Base-by-base conservation (phyloP, 257 asterid species). In the Solanum peruvianum region DNA sequence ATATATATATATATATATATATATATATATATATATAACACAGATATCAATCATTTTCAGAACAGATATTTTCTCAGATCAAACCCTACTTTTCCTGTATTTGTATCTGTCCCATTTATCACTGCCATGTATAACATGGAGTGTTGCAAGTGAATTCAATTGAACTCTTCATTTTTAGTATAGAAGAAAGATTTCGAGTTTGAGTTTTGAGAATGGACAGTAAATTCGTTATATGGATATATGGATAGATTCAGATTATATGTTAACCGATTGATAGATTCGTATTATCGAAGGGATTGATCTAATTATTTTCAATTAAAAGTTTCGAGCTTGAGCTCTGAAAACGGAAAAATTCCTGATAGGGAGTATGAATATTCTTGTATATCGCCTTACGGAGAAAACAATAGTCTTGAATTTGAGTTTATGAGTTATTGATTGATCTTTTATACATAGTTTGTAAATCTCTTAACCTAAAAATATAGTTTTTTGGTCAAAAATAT, bases 21-120 rank as follows among this genome's bases (percentile, higher is more conserved):
- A 33, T 2, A 3, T 33, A 33, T 33, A 33, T 2, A 33, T 33
- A 33, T 33, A 33, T 33, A 27, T 27, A 27, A 42, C 82, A 76
- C 49, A 88, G 87, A 86, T 88, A 88, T 86, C 94, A 85, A 85
- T 93, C 94, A 67, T 91, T 92, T 92, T 90, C 93, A 41, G 7
- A 44, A 18, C 84, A 76, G 89, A 90, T 92, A 82, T 88, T 70
- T 76, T 44, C 84, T 83, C 86, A 84, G 87, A 90, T 85, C 86
- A 87, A 88, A 89, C 47, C 20, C 86, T 86, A 71, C 90, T 87
- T 91, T 70, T 89, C 41, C 84, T 80, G 73, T 45, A 33, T 8
- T 20, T 73, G 1, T 37, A 20, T 73, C 16, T 35, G 80, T 72
- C 9, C 25, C 47, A 10, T 73, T 73, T 16, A 56, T 78, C 91